Evolutionary conservation across 1,284 basidiomycete species (phyloP), one percentile per base, ranked within the genome.

Genomic region (Cutaneotrichosporon cavernicola): DNA sequence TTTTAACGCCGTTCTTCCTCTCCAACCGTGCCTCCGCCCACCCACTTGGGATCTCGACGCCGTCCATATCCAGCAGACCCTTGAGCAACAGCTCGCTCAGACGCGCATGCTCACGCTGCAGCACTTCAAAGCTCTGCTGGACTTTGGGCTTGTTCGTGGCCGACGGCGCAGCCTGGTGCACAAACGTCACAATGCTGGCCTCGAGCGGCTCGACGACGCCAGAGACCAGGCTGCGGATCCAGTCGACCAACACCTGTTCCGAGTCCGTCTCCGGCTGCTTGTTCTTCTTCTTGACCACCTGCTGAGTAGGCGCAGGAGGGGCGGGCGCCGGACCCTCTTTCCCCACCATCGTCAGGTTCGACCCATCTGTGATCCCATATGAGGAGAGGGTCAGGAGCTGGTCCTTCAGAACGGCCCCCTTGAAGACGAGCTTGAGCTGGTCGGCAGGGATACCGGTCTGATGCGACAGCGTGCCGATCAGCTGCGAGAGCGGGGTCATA

Each of bases 1-100:
- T 69, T 69, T 69, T 77, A 8, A 84, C 82, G 0, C 79, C 81
- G 34, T 80, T 77, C 69, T 84, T 84, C 61, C 83, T 72, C 67
- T 79, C 81, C 65, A 73, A 70, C 58, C 83, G 74, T 31, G 82
- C 82, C n/a, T 79, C 72, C 7, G 66, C 69, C 76, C 81, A 83
- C 38, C 70, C 74, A 13, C 65, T 65, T 4, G 79, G 80, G 36
- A 83, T 79, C 56, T 82, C 79, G 51, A 83, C 75, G 38, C 78
- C 77, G 70, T 84, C 83, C 46, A 84, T 69, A 66, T 81, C 80
- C 56, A 84, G 69, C 57, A 84, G 63, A 2, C 76, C 79, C 61
- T 81, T 80, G n/a, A 84, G 67, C 9, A 84, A 70, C 56, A 79
- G 63, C 66, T 83, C 82, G 16, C 72, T 76, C 40, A 83, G 68